A percentile compares a stretch with the other conserved stretches of the same genome.
phyloP scores from a whole-genome alignment of 2,329 filamentous ascomycete genomes.

The Balansia obtecta region DNA sequence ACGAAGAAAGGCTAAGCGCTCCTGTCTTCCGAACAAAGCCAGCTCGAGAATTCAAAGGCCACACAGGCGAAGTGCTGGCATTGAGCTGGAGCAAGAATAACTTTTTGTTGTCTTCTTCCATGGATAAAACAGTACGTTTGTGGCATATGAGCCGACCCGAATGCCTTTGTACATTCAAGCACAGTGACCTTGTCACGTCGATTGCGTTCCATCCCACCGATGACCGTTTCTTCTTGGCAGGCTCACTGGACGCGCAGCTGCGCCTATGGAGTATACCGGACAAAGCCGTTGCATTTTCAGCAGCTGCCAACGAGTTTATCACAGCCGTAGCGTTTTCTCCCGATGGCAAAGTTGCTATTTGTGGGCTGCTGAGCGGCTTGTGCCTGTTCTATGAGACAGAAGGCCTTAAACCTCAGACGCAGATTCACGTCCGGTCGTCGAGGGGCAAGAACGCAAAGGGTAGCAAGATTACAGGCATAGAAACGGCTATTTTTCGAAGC shows the following conservation, averaged over 20 bases:
- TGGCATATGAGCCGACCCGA: conserved; percentile 84
- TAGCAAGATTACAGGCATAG: conserved; percentile 93
- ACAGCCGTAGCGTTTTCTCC: conserved; percentile 91
- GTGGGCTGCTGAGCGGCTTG: conserved; percentile 72
- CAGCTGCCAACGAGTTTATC: conserved; percentile 70
- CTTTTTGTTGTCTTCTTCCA: conserved; percentile 87
- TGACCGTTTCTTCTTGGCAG: conserved; percentile 92
- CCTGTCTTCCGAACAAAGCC: conserved; percentile 80
- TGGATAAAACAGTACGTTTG: conserved; percentile 92
- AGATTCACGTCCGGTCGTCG: conserved; percentile 87
- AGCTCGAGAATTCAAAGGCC: conserved; percentile 67
- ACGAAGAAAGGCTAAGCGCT: conserved; percentile 59
- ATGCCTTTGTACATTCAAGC: conserved; percentile 86
- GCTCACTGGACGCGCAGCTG: conserved; percentile 78
- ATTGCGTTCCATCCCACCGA: conserved; percentile 91
- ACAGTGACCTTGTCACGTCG: conserved; percentile 88
- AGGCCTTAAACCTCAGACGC: conserved; percentile 68
- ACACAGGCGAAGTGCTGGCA: conserved; percentile 77
- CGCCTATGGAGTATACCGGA: conserved; percentile 95
- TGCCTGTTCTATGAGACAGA: conserved; percentile 92
- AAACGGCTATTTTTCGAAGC: conserved; percentile 50
- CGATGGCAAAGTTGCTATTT: conserved; percentile 80
- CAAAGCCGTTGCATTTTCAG: conserved; percentile 78
- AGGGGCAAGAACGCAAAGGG: conserved; percentile 89
- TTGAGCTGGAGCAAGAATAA: conserved; percentile 99